phyloP scores from a whole-genome alignment of 2,329 filamentous ascomycete genomes.

The Apiospora pterosperma region DNA sequence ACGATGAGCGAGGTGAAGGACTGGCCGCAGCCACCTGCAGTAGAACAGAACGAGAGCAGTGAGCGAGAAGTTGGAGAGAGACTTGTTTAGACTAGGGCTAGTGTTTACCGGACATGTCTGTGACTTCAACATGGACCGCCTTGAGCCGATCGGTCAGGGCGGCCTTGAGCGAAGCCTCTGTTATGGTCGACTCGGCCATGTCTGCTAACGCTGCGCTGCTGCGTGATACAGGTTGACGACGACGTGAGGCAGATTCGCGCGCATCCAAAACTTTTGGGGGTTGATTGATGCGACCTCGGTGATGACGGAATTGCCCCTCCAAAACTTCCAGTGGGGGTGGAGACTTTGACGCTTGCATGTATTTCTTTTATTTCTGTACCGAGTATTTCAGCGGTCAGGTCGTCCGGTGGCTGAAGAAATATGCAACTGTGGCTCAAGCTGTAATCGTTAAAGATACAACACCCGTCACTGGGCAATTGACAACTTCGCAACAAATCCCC shows the following conservation, averaged over 20 bases:
- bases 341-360: not conserved
- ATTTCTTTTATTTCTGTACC: too few relatives aligned
- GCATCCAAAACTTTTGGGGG: not conserved
- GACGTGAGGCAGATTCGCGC: not conserved
- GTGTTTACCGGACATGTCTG: constrained; percentile 79
- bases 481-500: not conserved
- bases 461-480: not conserved
- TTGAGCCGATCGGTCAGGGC: constrained; percentile 68
- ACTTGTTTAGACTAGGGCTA: not conserved
- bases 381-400: not conserved
- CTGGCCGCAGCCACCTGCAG: constrained; percentile 58
- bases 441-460: not conserved
- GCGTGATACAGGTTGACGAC: not conserved
- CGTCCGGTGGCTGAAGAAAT: not conserved
- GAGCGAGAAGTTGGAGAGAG: not conserved
- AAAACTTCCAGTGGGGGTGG: not conserved
- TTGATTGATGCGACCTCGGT: constrained; percentile 3
- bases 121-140: constrained; percentile 79
- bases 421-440: not conserved
- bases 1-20: constrained; percentile 58
- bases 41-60: not conserved
- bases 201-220: not conserved
- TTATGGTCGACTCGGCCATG: constrained; percentile 52
- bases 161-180: constrained; percentile 65
- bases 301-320: constrained; percentile 7